Conservation (phyloP, 768 basidiomycete species). For the Amanita fuliginea region DNA sequence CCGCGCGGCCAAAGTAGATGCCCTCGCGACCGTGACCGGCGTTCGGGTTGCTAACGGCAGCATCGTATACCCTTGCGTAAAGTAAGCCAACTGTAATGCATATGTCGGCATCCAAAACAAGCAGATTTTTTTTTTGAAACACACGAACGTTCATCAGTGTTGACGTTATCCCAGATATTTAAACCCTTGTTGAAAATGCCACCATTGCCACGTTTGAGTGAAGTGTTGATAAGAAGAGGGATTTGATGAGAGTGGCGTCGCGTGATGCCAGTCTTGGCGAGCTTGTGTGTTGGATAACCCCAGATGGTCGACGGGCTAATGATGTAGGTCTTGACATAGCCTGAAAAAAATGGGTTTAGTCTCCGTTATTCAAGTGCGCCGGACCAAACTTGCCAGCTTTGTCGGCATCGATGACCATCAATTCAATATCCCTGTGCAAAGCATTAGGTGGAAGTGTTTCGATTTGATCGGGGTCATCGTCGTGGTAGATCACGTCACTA, state of each 20-base stretch:
- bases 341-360: slow-evolving; percentile 15
- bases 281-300: slow-evolving; percentile 34
- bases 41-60: slow-evolving; percentile 18
- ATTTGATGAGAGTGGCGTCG: slow-evolving; percentile 45
- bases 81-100: slow-evolving; percentile 27
- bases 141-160: slow-evolving; percentile 38
- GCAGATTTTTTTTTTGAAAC: background rate
- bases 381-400: slow-evolving; percentile 24
- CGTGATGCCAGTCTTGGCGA: slow-evolving; percentile 41
- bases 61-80: slow-evolving; percentile 32
- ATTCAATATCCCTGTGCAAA: slow-evolving; percentile 39
- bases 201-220: slow-evolving; percentile 35
- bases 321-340: slow-evolving; percentile 40
- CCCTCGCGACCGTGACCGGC: slow-evolving; percentile 38
- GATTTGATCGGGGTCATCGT: slow-evolving; percentile 34
- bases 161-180: slow-evolving; percentile 49
- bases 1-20: slow-evolving; percentile 42
- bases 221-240: slow-evolving; percentile 31
- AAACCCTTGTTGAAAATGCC: slow-evolving; percentile 47
- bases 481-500: slow-evolving; percentile 33
- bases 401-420: slow-evolving; percentile 34
- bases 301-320: slow-evolving; percentile 49
- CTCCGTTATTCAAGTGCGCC: background rate
- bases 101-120: background rate
- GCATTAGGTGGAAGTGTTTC: slow-evolving; percentile 33